Evolutionary conservation across 495 filamentous ascomycete genomes (phyloP), one percentile per base, ranked within the genome.

Genomic region (Pseudomonodictys pantanalensis): DNA sequence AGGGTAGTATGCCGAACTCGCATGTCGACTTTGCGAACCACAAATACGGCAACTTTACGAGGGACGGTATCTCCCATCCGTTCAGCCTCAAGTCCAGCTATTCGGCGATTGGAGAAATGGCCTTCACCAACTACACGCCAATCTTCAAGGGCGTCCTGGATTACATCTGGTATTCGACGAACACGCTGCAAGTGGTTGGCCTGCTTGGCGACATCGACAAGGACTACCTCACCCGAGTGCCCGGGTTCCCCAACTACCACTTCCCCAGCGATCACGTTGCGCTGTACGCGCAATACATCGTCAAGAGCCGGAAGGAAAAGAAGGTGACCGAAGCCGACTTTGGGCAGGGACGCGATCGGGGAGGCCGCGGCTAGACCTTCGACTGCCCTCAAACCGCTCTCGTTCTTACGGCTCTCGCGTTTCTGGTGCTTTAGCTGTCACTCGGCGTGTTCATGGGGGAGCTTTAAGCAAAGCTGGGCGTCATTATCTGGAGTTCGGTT

Each of bases 181-280:
- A 95, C 71, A 83, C 90, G 26, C 78, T 98, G 41, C 89, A 95
- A 69, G 86, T 95, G 28, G 87, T 89, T 30, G 88, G 84, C 38
- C 73, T 98, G 55, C 88, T 98, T 9, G 95, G 93, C 6, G 85
- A 92, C 33, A 89, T 96, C 10, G 95, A 98, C 73, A 83, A 84
- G 68, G 84, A 93, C 11, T 95, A 97, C 72, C 85, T 98, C 55
- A 85, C 87, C 64, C 81, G 85, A 43, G 91, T 97, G 4, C 93
- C 93, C 2, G 93, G 93, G 0, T 98, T 97, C 74, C 93, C 93
- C 10, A 95, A 97, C 67, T 92, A 88, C 70, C 93, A 97, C 75
- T 97, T 96, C 76, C 95, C 95, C 0, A 93, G 90, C 72, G 93
- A 98, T 73, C 93, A 98, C 75, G 82, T 98, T 66, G 88, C 91